phyloP scores from a whole-genome alignment of 2,329 filamentous ascomycete genomes.

The Neofusicoccum kwambonambiense region DNA sequence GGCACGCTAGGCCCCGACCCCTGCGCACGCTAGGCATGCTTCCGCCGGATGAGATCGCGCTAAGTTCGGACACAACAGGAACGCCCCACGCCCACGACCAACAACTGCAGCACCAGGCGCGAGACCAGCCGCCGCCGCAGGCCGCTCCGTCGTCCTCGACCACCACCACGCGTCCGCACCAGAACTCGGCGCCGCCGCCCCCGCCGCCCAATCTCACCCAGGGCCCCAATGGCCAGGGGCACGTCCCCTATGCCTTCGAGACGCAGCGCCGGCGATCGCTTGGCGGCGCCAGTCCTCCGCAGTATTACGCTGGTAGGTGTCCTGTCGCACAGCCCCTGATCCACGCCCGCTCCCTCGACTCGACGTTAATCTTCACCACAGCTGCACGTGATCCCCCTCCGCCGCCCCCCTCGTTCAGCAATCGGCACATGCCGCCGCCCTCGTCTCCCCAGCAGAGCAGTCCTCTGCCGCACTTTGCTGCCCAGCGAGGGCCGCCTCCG shows the following conservation, averaged over 20 bases:
- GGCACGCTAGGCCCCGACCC: slow-evolving; percentile 25
- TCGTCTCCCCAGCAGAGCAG: slow-evolving; percentile 48
- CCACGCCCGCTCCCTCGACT: slow-evolving; percentile 11
- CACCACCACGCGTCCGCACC: slow-evolving; percentile 5
- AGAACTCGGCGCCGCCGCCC: slow-evolving; percentile 18
- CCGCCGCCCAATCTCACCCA: slow-evolving; percentile 9
- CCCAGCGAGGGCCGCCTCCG: slow-evolving; percentile 44
- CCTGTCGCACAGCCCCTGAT: slow-evolving; percentile 15
- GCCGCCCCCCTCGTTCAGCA: slow-evolving; percentile 42
- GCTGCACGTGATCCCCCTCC: slow-evolving; percentile 38
- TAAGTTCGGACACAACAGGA: slow-evolving; percentile 16
- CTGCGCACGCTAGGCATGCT: slow-evolving; percentile 15
- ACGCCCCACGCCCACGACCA: slow-evolving; percentile 27
- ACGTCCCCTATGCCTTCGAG: slow-evolving; percentile 17
- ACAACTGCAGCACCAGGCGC: slow-evolving; percentile 30
- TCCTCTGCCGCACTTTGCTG: slow-evolving; percentile 36
- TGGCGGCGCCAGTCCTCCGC: slow-evolving; percentile 36
- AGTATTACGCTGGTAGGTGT: slow-evolving; percentile 36
- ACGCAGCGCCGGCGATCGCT: slow-evolving; percentile 42
- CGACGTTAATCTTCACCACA: slow-evolving; percentile 29
- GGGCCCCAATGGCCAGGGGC: slow-evolving; percentile 10
- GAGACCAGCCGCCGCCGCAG: slow-evolving; percentile 25
- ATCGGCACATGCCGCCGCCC: slow-evolving; percentile 50
- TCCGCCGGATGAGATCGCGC: slow-evolving; percentile 14
- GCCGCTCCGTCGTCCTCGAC: slow-evolving; percentile 29